These are phyloP conservation scores for Rhodotorula sp. DNA, from an alignment of 1,284 basidiomycete genomes.

Conservation along the genomic window DNA sequence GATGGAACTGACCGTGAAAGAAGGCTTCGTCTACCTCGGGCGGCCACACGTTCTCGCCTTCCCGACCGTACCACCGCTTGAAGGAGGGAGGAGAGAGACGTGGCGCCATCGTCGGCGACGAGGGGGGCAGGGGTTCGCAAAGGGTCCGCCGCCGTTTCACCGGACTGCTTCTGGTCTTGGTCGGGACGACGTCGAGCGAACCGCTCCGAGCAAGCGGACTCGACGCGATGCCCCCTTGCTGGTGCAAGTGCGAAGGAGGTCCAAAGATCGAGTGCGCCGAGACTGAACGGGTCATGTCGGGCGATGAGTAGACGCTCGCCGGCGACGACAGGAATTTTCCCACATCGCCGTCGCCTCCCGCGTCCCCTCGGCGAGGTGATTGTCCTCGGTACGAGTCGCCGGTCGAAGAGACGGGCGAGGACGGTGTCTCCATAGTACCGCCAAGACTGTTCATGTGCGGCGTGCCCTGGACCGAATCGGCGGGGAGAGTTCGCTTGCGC, in stretches of 20 bases:
- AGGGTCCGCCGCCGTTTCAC: neutral
- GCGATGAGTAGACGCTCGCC: constrained; percentile 29
- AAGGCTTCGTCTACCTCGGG: constrained; percentile 53
- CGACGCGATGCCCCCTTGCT: neutral
- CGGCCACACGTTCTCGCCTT: constrained; percentile 52
- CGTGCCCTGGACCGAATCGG: too few relatives aligned
- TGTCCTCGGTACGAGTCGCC: too few relatives aligned
- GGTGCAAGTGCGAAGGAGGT: neutral
- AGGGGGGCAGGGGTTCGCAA: too few relatives aligned
- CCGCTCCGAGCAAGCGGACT: constrained; percentile 6
- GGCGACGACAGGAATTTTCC: constrained; percentile 26
- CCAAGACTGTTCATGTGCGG: too few relatives aligned
- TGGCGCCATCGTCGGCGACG: neutral
- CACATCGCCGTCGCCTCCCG: neutral
- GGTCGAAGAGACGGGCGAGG: too few relatives aligned
- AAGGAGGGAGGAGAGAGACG: neutral
- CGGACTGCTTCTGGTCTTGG: neutral
- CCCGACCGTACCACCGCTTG: constrained; percentile 31
- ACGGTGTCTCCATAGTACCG: too few relatives aligned
- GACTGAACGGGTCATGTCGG: constrained; percentile 25
- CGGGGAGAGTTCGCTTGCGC: too few relatives aligned
- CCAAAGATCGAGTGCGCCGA: constrained; percentile 25
- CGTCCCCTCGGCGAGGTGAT: too few relatives aligned
- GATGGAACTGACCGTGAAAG: constrained; percentile 47
- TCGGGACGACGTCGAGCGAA: neutral